Conservation (phyloP, 139 green algal species). For the Dunaliella primolecta region DNA sequence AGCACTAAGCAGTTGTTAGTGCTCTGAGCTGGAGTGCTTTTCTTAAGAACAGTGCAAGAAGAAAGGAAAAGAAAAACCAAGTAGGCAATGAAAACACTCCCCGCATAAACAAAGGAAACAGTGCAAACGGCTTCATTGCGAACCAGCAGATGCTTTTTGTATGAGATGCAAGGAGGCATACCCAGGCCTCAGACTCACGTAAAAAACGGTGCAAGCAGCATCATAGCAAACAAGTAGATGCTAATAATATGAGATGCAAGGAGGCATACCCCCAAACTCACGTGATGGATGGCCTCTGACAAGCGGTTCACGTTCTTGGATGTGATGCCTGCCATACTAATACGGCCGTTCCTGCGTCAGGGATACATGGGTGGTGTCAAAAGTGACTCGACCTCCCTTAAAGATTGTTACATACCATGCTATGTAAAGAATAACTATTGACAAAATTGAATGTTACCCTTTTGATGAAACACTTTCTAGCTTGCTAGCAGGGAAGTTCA, state of each 20-base stretch:
- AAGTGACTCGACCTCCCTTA: too few relatives aligned
- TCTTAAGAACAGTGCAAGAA: neutral
- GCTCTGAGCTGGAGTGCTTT: neutral
- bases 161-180: neutral
- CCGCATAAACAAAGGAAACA: neutral
- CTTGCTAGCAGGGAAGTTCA: too few relatives aligned
- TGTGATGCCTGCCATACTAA: conserved; percentile 89
- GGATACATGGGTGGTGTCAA: too few relatives aligned
- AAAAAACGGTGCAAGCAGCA: neutral
- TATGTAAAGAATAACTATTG: too few relatives aligned
- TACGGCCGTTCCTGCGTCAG: conserved; percentile 82
- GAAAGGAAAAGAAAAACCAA: neutral
- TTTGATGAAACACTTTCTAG: too few relatives aligned
- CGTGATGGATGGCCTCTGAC: conserved; percentile 77
- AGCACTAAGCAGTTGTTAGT: neutral
- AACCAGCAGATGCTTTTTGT: neutral
- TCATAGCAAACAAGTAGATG: neutral
- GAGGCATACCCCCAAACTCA: conserved; percentile 62
- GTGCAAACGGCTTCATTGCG: neutral
- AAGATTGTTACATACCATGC: too few relatives aligned
- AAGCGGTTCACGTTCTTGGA: conserved; percentile 77
- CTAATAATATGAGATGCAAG: neutral
- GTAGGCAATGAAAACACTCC: neutral
- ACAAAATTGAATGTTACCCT: too few relatives aligned
- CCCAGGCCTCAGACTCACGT: too few relatives aligned